Evolutionary conservation across 2,329 filamentous ascomycete genomes (phyloP).

Genomic region (Phialophora macrospora): DNA sequence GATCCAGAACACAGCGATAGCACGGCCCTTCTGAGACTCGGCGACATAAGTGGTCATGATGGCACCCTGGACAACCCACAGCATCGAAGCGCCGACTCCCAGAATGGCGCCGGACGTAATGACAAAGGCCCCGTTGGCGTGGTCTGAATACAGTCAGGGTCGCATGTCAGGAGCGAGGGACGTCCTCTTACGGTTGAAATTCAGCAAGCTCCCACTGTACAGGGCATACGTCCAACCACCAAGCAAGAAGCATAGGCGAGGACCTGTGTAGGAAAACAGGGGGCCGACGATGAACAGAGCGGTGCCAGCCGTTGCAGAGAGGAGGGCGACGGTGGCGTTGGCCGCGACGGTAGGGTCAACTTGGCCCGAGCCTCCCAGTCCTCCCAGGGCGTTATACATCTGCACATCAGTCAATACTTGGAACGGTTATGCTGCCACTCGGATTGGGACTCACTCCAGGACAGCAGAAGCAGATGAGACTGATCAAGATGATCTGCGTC

Average conservation of each 20-base stretch:
- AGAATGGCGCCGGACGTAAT: slow-evolving; percentile 57
- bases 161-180: slow-evolving; percentile 17
- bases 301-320: slow-evolving; percentile 71
- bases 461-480: slow-evolving; percentile 57
- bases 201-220: slow-evolving; percentile 56
- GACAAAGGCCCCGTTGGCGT: slow-evolving; percentile 54
- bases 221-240: slow-evolving; percentile 56
- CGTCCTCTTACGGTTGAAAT: slow-evolving; percentile 51
- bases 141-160: slow-evolving; percentile 39
- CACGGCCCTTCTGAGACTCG: slow-evolving; percentile 83
- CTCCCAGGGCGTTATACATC: slow-evolving; percentile 67
- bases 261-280: slow-evolving; percentile 47
- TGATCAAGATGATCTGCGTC: slow-evolving; percentile 57
- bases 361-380: slow-evolving; percentile 65
- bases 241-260: slow-evolving; percentile 51
- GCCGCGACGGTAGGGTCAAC: slow-evolving; percentile 45
- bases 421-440: neutral
- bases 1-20: slow-evolving; percentile 91
- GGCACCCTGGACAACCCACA: slow-evolving; percentile 52
- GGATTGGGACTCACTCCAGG: slow-evolving; percentile 48
- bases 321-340: slow-evolving; percentile 28
- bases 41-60: slow-evolving; percentile 75
- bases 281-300: slow-evolving; percentile 65
- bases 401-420: slow-evolving; percentile 38
- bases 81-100: slow-evolving; percentile 55